These are phyloP conservation scores for Polytolypa hystricis DNA, from an alignment of 2,329 filamentous ascomycete species.

Conservation along the genomic window DNA sequence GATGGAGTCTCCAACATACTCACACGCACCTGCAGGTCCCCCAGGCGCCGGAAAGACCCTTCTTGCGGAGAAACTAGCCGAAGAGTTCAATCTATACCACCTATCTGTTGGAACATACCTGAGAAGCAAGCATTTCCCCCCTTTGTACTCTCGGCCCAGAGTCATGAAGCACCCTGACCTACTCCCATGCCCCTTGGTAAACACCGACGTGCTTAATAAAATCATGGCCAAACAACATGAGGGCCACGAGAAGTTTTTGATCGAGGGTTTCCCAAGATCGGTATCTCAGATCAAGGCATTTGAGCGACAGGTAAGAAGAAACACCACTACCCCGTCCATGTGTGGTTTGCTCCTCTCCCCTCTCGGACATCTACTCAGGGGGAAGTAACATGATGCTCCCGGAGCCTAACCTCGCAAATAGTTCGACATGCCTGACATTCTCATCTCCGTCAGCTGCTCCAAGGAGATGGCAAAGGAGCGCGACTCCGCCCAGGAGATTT, in stretches of 20 bases:
- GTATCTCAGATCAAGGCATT: slow-evolving; percentile 4
- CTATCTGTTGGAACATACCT: slow-evolving; percentile 9
- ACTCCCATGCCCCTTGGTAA: slow-evolving; percentile 4
- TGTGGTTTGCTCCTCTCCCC: no score
- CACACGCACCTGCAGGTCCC: no score
- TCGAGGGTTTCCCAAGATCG: slow-evolving; percentile 9
- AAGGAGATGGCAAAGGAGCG: no score
- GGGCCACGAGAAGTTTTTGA: slow-evolving; percentile 5
- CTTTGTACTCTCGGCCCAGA: not conserved
- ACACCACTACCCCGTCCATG: no score
- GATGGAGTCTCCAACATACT: no score
- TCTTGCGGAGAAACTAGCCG: slow-evolving; percentile 5
- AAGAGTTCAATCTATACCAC: slow-evolving; percentile 6
- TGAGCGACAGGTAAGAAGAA: no score
- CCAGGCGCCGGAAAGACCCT: slow-evolving; percentile 9
- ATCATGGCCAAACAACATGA: slow-evolving; percentile 3
- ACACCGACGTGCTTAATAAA: slow-evolving; percentile 4
- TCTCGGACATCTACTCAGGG: no score
- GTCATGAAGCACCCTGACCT: not conserved
- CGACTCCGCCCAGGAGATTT: no score
- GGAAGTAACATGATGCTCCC: no score
- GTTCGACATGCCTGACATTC: no score
- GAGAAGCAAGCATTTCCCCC: slow-evolving; percentile 4
- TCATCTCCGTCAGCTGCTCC: no score
- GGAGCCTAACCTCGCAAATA: no score